phyloP scores from a whole-genome alignment of 164 flowering plant species.

The Kalanchoe fedtschenkoi region DNA sequence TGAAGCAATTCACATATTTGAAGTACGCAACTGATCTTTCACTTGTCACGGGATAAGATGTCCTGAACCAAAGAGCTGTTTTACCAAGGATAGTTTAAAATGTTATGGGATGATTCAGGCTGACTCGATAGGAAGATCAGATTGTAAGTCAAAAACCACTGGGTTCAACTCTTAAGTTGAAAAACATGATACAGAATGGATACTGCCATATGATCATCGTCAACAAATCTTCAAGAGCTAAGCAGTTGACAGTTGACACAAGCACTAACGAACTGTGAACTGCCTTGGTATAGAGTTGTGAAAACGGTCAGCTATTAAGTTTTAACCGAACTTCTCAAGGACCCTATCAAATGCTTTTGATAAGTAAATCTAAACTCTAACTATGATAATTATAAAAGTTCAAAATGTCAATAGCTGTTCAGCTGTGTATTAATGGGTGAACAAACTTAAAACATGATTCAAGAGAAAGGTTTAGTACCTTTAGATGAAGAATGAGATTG shows the following conservation, averaged over 20 bases:
- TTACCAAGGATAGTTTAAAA: background rate
- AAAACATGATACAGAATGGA: background rate
- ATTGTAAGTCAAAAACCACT: background rate
- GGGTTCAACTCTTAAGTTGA: background rate
- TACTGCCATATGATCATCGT: background rate
- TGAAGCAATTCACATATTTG: background rate
- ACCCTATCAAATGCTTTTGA: background rate
- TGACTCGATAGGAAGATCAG: background rate
- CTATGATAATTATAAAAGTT: background rate
- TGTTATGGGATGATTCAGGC: background rate
- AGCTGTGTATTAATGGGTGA: background rate
- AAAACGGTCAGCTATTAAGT: background rate
- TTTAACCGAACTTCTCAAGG: background rate
- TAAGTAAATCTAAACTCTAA: background rate
- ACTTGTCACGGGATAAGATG: background rate
- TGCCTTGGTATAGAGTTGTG: background rate
- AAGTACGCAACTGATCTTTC: background rate
- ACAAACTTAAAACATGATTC: background rate
- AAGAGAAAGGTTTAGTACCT: conserved; percentile 26
- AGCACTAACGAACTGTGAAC: background rate
- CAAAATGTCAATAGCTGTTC: background rate
- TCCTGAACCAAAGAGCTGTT: background rate
- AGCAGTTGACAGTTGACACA: background rate
- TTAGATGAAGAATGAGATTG: conserved; percentile 38
- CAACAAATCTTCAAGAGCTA: background rate